Evolutionary conservation across 2,329 filamentous ascomycete species (phyloP).

Genomic region (Aureobasidium sp.): DNA sequence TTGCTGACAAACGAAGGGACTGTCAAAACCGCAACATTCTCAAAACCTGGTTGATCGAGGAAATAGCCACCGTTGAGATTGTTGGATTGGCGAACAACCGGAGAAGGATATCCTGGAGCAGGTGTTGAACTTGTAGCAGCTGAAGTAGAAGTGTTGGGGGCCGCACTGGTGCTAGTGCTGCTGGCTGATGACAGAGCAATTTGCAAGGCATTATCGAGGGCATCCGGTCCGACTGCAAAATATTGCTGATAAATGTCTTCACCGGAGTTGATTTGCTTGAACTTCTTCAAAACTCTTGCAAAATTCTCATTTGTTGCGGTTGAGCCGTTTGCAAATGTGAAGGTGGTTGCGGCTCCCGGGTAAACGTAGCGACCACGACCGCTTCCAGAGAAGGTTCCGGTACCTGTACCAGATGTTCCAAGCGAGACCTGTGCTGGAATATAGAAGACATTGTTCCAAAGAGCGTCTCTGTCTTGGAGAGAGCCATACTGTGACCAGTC

Average conservation of each 20-base stretch:
- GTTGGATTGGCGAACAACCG: slow-evolving; percentile 33
- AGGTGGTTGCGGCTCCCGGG: slow-evolving; percentile 37
- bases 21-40: slow-evolving; percentile 41
- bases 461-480: slow-evolving; percentile 51
- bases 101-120: slow-evolving; percentile 39
- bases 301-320: slow-evolving; percentile 36
- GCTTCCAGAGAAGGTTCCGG: slow-evolving; percentile 40
- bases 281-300: slow-evolving; percentile 36
- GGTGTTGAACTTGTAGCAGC: slow-evolving; percentile 19
- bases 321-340: slow-evolving; percentile 42
- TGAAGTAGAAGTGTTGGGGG: slow-evolving; percentile 19
- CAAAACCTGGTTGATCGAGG: slow-evolving; percentile 38
- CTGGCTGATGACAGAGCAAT: slow-evolving; percentile 18
- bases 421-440: slow-evolving; percentile 38
- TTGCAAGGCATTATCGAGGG: slow-evolving; percentile 23
- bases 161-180: neutral
- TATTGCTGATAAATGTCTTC: slow-evolving; percentile 36
- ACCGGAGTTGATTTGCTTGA: slow-evolving; percentile 37
- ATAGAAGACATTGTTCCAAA: slow-evolving; percentile 48
- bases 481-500: slow-evolving; percentile 42
- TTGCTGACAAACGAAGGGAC: slow-evolving; percentile 37
- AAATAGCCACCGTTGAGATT: slow-evolving; percentile 44
- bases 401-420: slow-evolving; percentile 34
- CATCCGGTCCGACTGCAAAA: slow-evolving; percentile 22
- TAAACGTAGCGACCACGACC: slow-evolving; percentile 39